Base-by-base conservation (phyloP, 208 protist genomes). In the Leptomonas seymouri region DNA sequence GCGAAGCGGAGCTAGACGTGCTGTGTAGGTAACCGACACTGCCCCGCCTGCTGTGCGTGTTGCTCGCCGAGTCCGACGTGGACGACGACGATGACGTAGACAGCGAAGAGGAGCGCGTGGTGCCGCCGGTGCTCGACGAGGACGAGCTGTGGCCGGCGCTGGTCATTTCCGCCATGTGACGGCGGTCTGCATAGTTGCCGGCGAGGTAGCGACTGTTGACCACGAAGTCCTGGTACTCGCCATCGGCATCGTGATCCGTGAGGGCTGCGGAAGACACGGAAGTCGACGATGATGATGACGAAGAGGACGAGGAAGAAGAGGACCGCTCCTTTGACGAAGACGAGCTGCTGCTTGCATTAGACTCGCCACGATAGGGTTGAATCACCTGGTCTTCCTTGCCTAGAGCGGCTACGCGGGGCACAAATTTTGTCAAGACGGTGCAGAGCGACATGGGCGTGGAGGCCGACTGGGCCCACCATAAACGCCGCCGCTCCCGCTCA, bases 381-480 rank as follows among this genome's bases (percentile, higher is more conserved):
- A 93, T 78, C 7, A 93, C 85, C 59, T 88, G 88, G 28, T 91
- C 77, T 58, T 90, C 80, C 77, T 86, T 73, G 78, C 85, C 86
- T 45, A 82, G 64, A 4, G 77, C 68, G 18, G 81, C 73, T 36
- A 77, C 71, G 3, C 42, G 74, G 6, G 85, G 85, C 0, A 68
- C 74, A 54, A 87, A 93, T 58, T 80, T 86, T 21, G 82, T 82
- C 50, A 93, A 58, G 58, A 93, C 82, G 34, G 88, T 93, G 58
- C 80, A 89, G 27, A 93, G 55, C n/a, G 76, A 74, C 30, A 82
- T 51, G 21, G 88, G 80, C 16, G 79, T 69, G 25, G 71, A 64
- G 25, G 76, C 78, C 1, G 76, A 80, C 61, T 78, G 45, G 31
- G 64, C 80, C 74, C 67, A 77, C 65, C 60, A 65, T 70, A 56